Conservation (phyloP, 2,329 filamentous ascomycete genomes). For the Niveomyces coronatus region DNA sequence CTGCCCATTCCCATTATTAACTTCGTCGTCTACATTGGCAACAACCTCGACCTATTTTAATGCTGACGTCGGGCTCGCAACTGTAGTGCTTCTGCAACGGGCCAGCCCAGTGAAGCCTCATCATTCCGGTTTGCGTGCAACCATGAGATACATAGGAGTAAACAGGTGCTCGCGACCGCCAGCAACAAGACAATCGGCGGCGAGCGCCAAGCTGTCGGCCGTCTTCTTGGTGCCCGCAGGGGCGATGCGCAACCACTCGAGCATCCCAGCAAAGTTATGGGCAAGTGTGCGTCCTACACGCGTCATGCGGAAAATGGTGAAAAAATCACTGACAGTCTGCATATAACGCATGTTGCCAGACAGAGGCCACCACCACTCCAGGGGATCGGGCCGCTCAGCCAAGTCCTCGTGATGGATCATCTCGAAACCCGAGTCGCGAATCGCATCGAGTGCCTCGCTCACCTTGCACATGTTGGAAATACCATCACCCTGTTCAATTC, state of each 20-base stretch:
- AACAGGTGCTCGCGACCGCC: slow-evolving; percentile 79
- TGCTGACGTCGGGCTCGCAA: too few relatives aligned
- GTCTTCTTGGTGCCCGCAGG: slow-evolving; percentile 79
- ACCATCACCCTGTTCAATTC: slow-evolving; percentile 85
- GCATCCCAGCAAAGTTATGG: slow-evolving; percentile 59
- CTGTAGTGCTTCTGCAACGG: too few relatives aligned
- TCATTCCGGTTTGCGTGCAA: slow-evolving; percentile 63
- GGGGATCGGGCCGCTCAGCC: slow-evolving; percentile 37
- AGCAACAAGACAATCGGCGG: slow-evolving; percentile 70
- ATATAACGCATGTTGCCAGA: slow-evolving; percentile 71
- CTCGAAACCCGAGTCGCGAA: slow-evolving; percentile 76
- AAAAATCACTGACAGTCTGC: slow-evolving; percentile 59
- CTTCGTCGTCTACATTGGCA: neutral
- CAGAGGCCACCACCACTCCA: slow-evolving; percentile 87
- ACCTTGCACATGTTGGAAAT: slow-evolving; percentile 92
- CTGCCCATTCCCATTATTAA: too few relatives aligned
- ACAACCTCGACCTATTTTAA: neutral
- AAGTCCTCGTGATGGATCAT: slow-evolving; percentile 49
- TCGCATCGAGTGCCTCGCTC: slow-evolving; percentile 65
- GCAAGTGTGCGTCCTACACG: slow-evolving; percentile 60
- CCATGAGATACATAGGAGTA: slow-evolving; percentile 93
- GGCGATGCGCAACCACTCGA: slow-evolving; percentile 62
- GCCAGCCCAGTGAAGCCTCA: too few relatives aligned
- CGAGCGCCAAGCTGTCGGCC: slow-evolving; percentile 66
- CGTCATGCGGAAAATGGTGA: slow-evolving; percentile 77